phyloP scores from a whole-genome alignment of 352 stramenopile genomes.

The Pythium brachiatum region DNA sequence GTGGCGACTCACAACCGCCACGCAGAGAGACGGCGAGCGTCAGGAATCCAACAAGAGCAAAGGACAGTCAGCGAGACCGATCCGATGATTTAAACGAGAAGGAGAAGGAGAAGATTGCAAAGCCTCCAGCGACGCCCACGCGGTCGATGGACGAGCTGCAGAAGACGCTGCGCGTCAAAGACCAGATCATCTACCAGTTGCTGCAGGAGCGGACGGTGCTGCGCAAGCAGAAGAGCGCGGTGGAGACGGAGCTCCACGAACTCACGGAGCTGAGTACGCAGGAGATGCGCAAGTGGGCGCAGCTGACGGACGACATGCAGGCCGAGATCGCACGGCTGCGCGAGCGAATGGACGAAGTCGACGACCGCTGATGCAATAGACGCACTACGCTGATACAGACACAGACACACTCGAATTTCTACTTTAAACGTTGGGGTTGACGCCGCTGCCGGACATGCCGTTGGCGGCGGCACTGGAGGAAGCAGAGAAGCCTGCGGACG shows the following conservation, averaged over 20 bases:
- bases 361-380: background rate
- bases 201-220: conserved; percentile 61
- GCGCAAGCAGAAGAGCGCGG: conserved; percentile 43
- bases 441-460: background rate
- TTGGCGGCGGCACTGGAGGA: background rate
- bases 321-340: conserved; percentile 67
- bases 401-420: background rate
- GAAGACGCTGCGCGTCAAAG: conserved; percentile 59
- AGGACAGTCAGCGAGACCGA: background rate
- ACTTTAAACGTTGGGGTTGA: conserved; percentile 15
- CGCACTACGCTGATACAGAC: background rate
- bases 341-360: conserved; percentile 14
- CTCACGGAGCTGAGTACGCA: conserved; percentile 67
- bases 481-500: background rate
- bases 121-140: background rate
- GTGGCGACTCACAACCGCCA: background rate
- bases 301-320: conserved; percentile 82
- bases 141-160: conserved; percentile 16
- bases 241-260: conserved; percentile 58
- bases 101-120: background rate
- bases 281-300: conserved; percentile 83
- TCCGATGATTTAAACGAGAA: background rate
- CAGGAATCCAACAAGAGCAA: background rate
- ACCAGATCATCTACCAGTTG: conserved; percentile 83
- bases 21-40: background rate